A percentile compares a stretch with the other conserved stretches of the same genome.
Evolutionary conservation across 2,329 filamentous ascomycete genomes (phyloP).

Genomic region (Penicillium crustosum): DNA sequence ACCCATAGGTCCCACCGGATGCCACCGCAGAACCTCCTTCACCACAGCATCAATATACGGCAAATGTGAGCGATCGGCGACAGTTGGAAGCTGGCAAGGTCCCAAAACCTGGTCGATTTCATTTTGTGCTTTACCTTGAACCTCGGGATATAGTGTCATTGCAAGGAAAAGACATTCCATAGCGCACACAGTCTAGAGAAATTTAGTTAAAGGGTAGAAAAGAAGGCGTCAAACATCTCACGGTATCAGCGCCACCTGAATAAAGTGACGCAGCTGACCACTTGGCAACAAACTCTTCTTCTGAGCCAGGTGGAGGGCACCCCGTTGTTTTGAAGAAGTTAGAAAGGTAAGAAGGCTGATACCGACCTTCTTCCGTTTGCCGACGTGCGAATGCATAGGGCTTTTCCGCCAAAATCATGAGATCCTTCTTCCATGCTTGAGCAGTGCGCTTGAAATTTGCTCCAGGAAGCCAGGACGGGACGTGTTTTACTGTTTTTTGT

Average conservation of each 20-base stretch:
- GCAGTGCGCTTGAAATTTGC: too few species aligned
- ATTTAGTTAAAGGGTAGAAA: neutral
- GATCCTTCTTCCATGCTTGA: too few species aligned
- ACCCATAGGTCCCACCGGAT: conserved; percentile 35
- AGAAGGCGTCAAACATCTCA: conserved; percentile 12
- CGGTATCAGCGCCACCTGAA: conserved; percentile 30
- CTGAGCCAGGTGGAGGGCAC: too few species aligned
- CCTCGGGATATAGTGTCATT: conserved; percentile 53
- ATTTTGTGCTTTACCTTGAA: conserved; percentile 52
- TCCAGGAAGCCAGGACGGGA: too few species aligned
- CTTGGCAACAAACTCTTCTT: too few species aligned
- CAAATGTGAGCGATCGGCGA: conserved; percentile 38
- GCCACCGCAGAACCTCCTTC: conserved; percentile 42
- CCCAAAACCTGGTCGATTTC: conserved; percentile 45
- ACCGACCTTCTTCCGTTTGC: too few species aligned
- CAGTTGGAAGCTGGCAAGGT: conserved; percentile 32
- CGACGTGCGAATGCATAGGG: too few species aligned
- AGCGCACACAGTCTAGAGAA: conserved; percentile 45
- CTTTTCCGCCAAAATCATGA: too few species aligned
- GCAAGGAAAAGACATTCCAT: conserved; percentile 37
- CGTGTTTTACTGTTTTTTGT: neutral
- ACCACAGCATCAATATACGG: conserved; percentile 42
- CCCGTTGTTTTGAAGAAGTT: too few species aligned
- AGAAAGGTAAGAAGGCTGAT: too few species aligned
- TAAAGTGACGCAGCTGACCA: too few species aligned